Percentiles rank a stretch among this genome's conserved stretches.
Evolutionary conservation across 1,139 yeast species (phyloP).

Genomic region (Saccharomycopsis crataegensis): DNA sequence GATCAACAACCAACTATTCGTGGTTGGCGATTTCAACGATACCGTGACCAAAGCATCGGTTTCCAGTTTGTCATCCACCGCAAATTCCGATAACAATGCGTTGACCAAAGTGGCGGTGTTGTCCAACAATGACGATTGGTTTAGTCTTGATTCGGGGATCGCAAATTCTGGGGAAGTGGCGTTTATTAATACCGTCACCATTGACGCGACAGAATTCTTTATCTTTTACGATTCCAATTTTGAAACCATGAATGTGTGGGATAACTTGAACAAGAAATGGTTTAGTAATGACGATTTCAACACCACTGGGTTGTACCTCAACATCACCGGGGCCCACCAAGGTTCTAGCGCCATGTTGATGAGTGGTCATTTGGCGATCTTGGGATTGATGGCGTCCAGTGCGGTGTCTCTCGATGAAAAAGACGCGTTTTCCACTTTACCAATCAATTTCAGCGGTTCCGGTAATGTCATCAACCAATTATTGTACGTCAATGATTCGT

Average conservation of each 20-base stretch:
- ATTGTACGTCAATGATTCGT: constrained; percentile 39
- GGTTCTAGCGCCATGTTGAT: constrained; percentile 23
- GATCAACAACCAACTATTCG: constrained; percentile 27
- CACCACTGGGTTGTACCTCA: constrained; percentile 29
- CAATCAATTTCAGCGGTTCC: constrained; percentile 10
- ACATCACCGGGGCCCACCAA: constrained; percentile 26
- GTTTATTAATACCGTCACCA: constrained; percentile 33
- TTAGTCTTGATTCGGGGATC: constrained; percentile 36
- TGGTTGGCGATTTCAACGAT: constrained; percentile 34
- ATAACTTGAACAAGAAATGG: constrained; percentile 33
- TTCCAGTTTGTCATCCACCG: constrained; percentile 18
- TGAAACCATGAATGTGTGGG: constrained; percentile 34
- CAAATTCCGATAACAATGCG: constrained; percentile 26
- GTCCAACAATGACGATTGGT: constrained; percentile 29
- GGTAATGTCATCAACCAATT: constrained; percentile 28
- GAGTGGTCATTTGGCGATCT: constrained; percentile 28
- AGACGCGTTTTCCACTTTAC: constrained; percentile 19
- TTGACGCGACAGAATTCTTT: constrained; percentile 33
- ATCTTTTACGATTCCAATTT: constrained; percentile 31
- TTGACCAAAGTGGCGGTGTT: constrained; percentile 24
- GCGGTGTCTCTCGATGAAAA: constrained; percentile 6
- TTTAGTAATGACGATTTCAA: constrained; percentile 23
- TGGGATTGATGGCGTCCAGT: constrained; percentile 21
- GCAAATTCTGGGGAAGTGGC: constrained; percentile 25
- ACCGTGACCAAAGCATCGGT: constrained; percentile 23